Evolutionary conservation across 495 filamentous ascomycete species (phyloP), one percentile per base, ranked within the genome.

Genomic region (Talaromyces stipitatus): DNA sequence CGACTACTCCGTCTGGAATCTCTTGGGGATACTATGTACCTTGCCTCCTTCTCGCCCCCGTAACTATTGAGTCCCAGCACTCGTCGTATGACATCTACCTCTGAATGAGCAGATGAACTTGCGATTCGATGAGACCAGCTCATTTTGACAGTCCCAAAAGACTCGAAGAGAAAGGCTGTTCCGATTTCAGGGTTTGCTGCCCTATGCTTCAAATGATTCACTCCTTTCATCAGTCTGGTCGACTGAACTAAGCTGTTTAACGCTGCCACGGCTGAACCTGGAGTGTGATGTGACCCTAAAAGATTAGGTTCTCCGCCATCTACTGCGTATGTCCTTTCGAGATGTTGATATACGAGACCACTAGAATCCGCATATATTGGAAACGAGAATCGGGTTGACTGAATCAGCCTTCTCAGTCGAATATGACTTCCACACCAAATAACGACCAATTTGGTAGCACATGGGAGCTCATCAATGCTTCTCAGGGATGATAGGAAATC

Each of bases 41-140:
- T 51, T n/a, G 8, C 14, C 12, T 51, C 24, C 12, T 51, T 51
- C 24, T 51, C 27, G 16, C 30, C 24, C n/a, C 18, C 16, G 10
- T 5, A 33, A 11, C 16, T 27, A 11, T n/a, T 16, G 22, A 18
- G 4, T 4, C 32, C 32, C 23, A 56, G 23, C 7, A 22, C 28
- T 18, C n/a, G 41, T 30, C 54, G 33, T 30, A 56, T n/a, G n/a
- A 30, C 54, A 18, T 56, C 54, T 30, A 94, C 70, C 75, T 90
- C 89, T 1, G 80, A 78, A 62, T 96, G 91, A 62, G 91, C 89
- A 38, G 90, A 67, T 24, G 88, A 91, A 54, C 80, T 88, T 62
- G 73, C 72, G 90, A 96, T 96, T 2, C 91, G 79, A 69, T 91
- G 87, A 62, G 86, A 91, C 90, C 91, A 95, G 2, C 80, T 81